Conservation (phyloP, 805 yeast genomes). For the Metahyphopichia silvanorum region DNA sequence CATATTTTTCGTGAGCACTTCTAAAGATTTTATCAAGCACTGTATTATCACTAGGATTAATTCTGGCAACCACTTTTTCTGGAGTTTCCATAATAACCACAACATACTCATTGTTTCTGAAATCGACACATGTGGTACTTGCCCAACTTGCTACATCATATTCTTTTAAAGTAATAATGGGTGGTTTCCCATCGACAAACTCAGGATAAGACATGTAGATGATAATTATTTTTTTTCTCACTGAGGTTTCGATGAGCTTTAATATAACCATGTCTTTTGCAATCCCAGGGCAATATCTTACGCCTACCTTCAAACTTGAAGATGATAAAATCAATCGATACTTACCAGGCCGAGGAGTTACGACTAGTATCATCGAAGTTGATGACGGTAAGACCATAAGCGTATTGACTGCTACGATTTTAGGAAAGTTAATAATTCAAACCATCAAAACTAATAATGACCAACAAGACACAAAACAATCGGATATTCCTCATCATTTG, state of each 20-base stretch:
- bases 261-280: too few relatives aligned
- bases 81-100: conserved; percentile 47
- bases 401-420: conserved; percentile 54
- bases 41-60: conserved; percentile 34
- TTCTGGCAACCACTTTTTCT: conserved; percentile 39
- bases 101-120: conserved; percentile 21
- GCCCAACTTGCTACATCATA: conserved; percentile 57
- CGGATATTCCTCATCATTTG: conserved; percentile 14
- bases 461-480: conserved; percentile 12
- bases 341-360: conserved; percentile 64
- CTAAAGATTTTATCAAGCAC: conserved; percentile 42
- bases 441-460: conserved; percentile 12
- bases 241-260: background rate
- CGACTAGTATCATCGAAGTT: conserved; percentile 42
- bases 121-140: conserved; percentile 46
- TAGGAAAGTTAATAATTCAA: conserved; percentile 52
- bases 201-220: conserved; percentile 40
- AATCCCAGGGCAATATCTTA: conserved; percentile 84
- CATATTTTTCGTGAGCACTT: conserved; percentile 39
- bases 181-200: conserved; percentile 45
- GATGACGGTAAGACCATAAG: conserved; percentile 33
- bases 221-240: too few relatives aligned
- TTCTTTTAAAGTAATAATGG: conserved; percentile 40
- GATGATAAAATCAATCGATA: conserved; percentile 33
- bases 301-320: conserved; percentile 47